These are phyloP conservation scores for Wallacemonas collosoma DNA, from an alignment of 208 protist genomes.

Conservation along the genomic window DNA sequence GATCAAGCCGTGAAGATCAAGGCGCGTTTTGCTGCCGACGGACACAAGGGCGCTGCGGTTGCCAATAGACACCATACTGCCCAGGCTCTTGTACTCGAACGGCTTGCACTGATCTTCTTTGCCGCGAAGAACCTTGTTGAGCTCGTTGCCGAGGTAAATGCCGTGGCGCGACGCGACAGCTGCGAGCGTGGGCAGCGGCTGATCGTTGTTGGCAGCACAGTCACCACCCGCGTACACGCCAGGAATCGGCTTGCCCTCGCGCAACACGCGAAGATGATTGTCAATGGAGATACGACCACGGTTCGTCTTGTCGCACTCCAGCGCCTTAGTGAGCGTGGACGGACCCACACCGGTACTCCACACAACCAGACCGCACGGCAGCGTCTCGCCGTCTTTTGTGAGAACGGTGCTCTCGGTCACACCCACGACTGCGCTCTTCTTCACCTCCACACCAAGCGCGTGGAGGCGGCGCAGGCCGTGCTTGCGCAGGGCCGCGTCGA, in stretches of 20 bases:
- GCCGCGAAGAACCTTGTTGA: constrained; percentile 48
- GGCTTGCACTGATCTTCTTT: constrained; percentile 21
- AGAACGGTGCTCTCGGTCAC: constrained; percentile 78
- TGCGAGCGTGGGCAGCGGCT: constrained; percentile 73
- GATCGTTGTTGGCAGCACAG: constrained; percentile 62
- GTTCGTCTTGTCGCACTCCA: constrained; percentile 72
- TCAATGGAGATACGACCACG: constrained; percentile 75
- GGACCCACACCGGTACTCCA: constrained; percentile 89
- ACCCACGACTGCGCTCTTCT: constrained; percentile 68
- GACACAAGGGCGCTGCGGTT: constrained; percentile 68
- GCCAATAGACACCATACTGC: constrained; percentile 82
- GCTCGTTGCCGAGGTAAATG: constrained; percentile 66
- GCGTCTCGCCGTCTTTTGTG: constrained; percentile 66
- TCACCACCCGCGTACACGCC: constrained; percentile 89
- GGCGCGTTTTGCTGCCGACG: constrained; percentile 43
- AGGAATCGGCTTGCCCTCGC: constrained; percentile 60
- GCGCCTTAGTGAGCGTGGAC: constrained; percentile 68
- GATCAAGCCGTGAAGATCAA: constrained; percentile 78
- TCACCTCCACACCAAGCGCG: constrained; percentile 64
- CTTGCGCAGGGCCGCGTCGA: constrained; percentile 78
- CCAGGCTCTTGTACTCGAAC: constrained; percentile 82
- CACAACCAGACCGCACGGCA: constrained; percentile 75
- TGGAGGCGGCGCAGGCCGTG: constrained; percentile 78
- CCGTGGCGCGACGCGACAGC: constrained; percentile 87
- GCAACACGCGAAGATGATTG: constrained; percentile 67